These are phyloP conservation scores for Cicer judaicum DNA, from an alignment of 306 rosid species.

Conservation along the genomic window DNA sequence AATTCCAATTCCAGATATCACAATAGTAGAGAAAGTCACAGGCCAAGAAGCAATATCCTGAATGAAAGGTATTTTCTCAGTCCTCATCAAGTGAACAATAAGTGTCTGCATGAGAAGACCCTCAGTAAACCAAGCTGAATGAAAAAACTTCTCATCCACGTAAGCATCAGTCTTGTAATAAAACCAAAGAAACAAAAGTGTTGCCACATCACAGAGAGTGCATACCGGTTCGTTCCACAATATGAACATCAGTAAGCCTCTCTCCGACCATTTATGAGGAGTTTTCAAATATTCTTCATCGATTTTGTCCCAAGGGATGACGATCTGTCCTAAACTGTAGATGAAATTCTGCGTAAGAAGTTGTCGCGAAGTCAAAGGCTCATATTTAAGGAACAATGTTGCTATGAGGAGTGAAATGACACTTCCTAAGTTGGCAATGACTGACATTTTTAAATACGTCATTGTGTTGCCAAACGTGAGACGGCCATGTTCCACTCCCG, in stretches of 20 bases:
- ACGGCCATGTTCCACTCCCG: slow-evolving; percentile 86
- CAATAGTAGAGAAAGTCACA: slow-evolving; percentile 70
- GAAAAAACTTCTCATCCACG: slow-evolving; percentile 54
- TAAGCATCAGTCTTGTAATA: slow-evolving; percentile 48
- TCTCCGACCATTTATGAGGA: slow-evolving; percentile 71
- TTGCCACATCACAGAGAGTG: slow-evolving; percentile 64
- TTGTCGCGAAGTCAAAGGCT: slow-evolving; percentile 73
- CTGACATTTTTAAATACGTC: slow-evolving; percentile 83
- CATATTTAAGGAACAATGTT: slow-evolving; percentile 57
- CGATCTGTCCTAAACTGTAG: slow-evolving; percentile 72
- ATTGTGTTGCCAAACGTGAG: slow-evolving; percentile 83
- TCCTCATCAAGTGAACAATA: slow-evolving; percentile 73
- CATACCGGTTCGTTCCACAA: slow-evolving; percentile 87
- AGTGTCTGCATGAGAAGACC: slow-evolving; percentile 84
- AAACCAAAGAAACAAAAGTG: slow-evolving; percentile 67
- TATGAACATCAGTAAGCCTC: slow-evolving; percentile 66
- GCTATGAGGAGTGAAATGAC: slow-evolving; percentile 75
- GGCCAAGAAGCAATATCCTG: slow-evolving; percentile 87
- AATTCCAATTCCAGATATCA: slow-evolving; percentile 65
- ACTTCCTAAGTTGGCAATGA: slow-evolving; percentile 80
- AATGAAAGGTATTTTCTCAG: slow-evolving; percentile 73
- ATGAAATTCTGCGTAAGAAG: slow-evolving; percentile 78
- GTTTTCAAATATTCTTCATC: slow-evolving; percentile 65
- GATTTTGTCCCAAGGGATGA: slow-evolving; percentile 67
- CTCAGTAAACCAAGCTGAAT: slow-evolving; percentile 82